Evolutionary conservation across 139 green algal genomes (phyloP).

Genomic region (Micromonas pusilla): DNA sequence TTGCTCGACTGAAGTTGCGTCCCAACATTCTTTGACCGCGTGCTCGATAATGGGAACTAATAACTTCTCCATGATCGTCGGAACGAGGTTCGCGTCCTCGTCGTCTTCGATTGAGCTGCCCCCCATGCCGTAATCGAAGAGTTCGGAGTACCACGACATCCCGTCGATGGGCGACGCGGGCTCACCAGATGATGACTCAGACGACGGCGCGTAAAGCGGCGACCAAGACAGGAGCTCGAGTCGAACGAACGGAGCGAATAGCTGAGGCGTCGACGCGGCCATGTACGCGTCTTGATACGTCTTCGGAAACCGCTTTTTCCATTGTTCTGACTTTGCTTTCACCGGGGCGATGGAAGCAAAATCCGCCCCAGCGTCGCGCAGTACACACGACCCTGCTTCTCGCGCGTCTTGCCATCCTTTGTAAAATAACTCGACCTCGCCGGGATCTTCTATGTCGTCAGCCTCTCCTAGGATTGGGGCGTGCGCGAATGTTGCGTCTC

Average conservation of each 20-base stretch:
- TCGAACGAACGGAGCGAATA: constrained; percentile 89
- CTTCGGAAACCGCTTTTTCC: constrained; percentile 52
- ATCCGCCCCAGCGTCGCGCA: constrained; percentile 73
- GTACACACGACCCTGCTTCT: constrained; percentile 49
- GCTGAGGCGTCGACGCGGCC: constrained; percentile 58
- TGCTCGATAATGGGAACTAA: constrained; percentile 57
- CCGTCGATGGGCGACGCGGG: neutral
- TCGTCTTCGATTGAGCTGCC: constrained; percentile 45
- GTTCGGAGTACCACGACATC: constrained; percentile 46
- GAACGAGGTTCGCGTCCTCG: constrained; percentile 65
- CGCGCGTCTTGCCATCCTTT: neutral
- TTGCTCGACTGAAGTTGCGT: constrained; percentile 47
- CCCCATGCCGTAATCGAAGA: constrained; percentile 75
- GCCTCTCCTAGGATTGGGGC: neutral
- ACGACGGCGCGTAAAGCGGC: constrained; percentile 51
- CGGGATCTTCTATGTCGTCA: neutral
- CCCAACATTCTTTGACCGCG: constrained; percentile 54
- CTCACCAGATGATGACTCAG: constrained; percentile 24
- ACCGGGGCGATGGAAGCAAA: constrained; percentile 56
- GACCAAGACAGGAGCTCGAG: constrained; percentile 86
- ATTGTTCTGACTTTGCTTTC: constrained; percentile 56
- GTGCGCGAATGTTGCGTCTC: too few species aligned
- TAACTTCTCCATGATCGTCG: constrained; percentile 58
- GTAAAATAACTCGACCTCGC: constrained; percentile 8
- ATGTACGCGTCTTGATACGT: constrained; percentile 78